A percentile compares a stretch with the other conserved stretches of the same genome.
These are phyloP conservation scores for Blastobotrys niveus DNA, from an alignment of 1,139 yeast genomes.

Conservation along the genomic window DNA sequence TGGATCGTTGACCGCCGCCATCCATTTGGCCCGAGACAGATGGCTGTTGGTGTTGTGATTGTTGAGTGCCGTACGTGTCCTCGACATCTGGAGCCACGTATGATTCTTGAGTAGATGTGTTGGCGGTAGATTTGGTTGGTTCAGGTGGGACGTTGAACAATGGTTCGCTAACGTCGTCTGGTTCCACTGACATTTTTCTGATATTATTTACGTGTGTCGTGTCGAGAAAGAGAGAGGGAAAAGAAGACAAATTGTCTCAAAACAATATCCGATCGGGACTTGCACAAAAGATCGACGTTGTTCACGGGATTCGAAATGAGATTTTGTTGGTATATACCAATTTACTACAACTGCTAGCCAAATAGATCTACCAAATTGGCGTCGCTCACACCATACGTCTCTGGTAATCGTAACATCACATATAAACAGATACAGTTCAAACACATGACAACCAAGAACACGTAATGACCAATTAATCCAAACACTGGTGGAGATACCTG, in stretches of 20 bases:
- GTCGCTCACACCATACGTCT: conserved; percentile 3
- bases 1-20: background rate
- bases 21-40: conserved; percentile 15
- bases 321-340: too few species aligned
- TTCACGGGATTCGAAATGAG: too few species aligned
- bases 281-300: too few species aligned
- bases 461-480: background rate
- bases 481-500: conserved; percentile 39
- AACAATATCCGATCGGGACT: too few species aligned
- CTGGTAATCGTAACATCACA: background rate
- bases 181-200: conserved; percentile 16
- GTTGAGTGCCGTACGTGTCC: conserved; percentile 13
- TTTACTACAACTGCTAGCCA: too few species aligned
- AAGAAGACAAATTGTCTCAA: too few species aligned
- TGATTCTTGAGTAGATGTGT: conserved; percentile 14
- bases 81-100: conserved; percentile 31
- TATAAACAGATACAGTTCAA: background rate
- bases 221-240: too few species aligned
- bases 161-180: conserved; percentile 11
- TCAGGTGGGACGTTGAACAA: too few species aligned
- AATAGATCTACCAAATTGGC: background rate
- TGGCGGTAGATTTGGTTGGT: too few species aligned
- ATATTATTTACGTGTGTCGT: conserved; percentile 1
- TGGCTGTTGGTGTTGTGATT: background rate
- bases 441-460: background rate